Conservation (phyloP, 768 basidiomycete genomes). For the Naematelia encephala region DNA sequence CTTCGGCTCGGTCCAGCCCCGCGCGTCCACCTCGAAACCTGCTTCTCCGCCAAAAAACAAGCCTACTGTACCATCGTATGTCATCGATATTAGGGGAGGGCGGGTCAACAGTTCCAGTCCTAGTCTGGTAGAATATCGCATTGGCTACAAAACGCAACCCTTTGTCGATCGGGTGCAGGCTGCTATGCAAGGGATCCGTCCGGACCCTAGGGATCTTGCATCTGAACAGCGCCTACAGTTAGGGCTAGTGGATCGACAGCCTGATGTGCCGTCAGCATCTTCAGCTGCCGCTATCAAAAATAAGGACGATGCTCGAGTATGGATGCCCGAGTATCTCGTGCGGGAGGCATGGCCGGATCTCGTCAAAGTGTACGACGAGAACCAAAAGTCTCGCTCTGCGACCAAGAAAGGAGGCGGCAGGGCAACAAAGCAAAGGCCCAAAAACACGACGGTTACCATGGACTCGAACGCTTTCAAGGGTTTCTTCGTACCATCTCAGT, state of each 20-base stretch:
- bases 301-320: slow-evolving; percentile 63
- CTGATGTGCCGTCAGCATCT: neutral
- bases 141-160: slow-evolving; percentile 67
- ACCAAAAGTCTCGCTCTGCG: no score
- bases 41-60: slow-evolving; percentile 54
- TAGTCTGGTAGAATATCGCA: slow-evolving; percentile 71
- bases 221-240: slow-evolving; percentile 52
- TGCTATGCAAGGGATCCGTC: slow-evolving; percentile 64
- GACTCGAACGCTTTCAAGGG: neutral
- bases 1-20: slow-evolving; percentile 47
- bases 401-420: neutral
- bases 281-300: neutral
- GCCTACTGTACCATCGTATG: slow-evolving; percentile 49
- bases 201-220: slow-evolving; percentile 53
- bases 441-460: neutral
- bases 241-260: slow-evolving; percentile 44
- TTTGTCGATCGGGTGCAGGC: slow-evolving; percentile 65
- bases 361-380: slow-evolving; percentile 61
- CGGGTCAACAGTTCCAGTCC: slow-evolving; percentile 61
- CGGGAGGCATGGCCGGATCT: slow-evolving; percentile 64
- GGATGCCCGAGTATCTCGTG: slow-evolving; percentile 81
- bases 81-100: slow-evolving; percentile 66
- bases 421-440: neutral
- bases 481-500: neutral
- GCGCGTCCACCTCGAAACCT: slow-evolving; percentile 48